phyloP scores from a whole-genome alignment of 1,139 yeast genomes.

The Yamadazyma jaroonii region DNA sequence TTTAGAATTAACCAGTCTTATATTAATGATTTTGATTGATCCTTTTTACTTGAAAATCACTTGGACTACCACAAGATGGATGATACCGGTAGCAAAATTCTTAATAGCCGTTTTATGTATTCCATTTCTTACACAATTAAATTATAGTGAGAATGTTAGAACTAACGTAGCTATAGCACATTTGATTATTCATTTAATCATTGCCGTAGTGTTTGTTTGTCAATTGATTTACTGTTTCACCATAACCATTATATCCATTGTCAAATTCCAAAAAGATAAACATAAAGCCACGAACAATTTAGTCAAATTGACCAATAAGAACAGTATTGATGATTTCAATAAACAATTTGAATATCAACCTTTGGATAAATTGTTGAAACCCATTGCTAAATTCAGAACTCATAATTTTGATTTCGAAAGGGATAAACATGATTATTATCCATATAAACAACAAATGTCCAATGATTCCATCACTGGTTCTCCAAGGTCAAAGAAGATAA shows the following conservation, averaged over 20 bases:
- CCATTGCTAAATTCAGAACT: slow-evolving; percentile 5
- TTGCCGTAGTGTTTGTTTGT: slow-evolving; percentile 33
- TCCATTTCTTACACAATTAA: slow-evolving; percentile 35
- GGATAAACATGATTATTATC: background rate
- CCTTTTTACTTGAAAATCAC: slow-evolving; percentile 42
- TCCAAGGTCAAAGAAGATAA: background rate
- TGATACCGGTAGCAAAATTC: slow-evolving; percentile 36
- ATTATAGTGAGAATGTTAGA: slow-evolving; percentile 30
- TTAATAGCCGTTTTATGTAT: slow-evolving; percentile 38
- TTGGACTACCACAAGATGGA: slow-evolving; percentile 38
- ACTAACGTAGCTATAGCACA: slow-evolving; percentile 44
- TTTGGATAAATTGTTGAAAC: slow-evolving; percentile 12
- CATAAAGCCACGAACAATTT: background rate
- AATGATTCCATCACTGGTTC: background rate
- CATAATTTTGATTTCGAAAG: slow-evolving; percentile 1
- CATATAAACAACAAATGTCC: background rate
- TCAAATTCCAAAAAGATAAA: slow-evolving; percentile 10
- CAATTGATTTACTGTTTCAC: slow-evolving; percentile 32
- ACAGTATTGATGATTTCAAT: slow-evolving; percentile 23
- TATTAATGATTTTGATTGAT: slow-evolving; percentile 26
- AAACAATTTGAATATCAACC: slow-evolving; percentile 36
- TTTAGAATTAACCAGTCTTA: slow-evolving; percentile 31
- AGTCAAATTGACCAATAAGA: slow-evolving; percentile 8
- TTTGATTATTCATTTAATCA: slow-evolving; percentile 35
- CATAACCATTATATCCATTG: slow-evolving; percentile 25